These are phyloP conservation scores for Boletus vinaceobasis DNA, from an alignment of 768 basidiomycete genomes.

Conservation along the genomic window DNA sequence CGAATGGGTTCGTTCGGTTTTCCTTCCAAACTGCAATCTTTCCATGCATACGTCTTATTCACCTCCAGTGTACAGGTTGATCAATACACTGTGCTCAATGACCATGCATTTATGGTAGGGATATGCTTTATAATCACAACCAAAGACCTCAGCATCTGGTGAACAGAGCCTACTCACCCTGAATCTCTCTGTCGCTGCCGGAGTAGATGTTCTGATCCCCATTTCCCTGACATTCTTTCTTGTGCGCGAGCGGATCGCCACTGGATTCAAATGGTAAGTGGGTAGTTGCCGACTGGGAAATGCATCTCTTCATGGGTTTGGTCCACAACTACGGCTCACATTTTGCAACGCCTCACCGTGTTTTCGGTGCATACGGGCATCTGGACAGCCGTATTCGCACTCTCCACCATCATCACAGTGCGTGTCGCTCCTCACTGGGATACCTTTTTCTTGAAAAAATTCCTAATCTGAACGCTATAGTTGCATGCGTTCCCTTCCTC, in stretches of 20 bases:
- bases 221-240: background rate
- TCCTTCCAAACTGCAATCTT: background rate
- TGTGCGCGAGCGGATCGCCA: background rate
- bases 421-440: constrained; percentile 28
- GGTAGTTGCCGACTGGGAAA: background rate
- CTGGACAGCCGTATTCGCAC: constrained; percentile 47
- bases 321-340: background rate
- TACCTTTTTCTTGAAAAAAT: no score
- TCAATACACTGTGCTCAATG: background rate
- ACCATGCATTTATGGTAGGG: background rate
- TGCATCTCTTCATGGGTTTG: no score
- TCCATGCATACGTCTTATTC: background rate
- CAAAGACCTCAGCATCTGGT: background rate
- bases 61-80: background rate
- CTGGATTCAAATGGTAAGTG: no score
- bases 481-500: background rate
- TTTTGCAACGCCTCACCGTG: constrained; percentile 9
- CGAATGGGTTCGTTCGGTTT: background rate
- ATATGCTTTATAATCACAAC: background rate
- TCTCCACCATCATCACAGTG: constrained; percentile 44
- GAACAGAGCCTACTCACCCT: background rate
- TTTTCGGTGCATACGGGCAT: constrained; percentile 30
- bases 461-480: background rate
- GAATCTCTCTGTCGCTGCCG: background rate
- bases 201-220: constrained; percentile 4